A percentile compares a stretch with the other conserved stretches of the same genome.
Conservation (phyloP, 2,329 filamentous ascomycete species). For the Aspergillus melleus region DNA sequence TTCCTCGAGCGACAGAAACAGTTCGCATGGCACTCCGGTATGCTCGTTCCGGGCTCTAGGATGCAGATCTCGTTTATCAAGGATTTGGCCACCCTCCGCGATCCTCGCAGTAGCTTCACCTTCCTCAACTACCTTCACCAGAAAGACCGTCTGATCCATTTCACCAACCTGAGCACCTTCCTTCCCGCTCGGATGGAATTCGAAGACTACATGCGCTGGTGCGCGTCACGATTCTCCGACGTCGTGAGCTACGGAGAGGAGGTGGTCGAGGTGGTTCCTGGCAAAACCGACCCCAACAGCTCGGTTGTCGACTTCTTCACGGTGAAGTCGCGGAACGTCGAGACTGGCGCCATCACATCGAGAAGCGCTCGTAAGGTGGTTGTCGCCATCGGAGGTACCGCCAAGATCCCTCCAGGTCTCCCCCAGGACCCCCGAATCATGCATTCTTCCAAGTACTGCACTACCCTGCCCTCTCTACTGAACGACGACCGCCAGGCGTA, state of each 20-base stretch:
- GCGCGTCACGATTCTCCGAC: conserved; percentile 72
- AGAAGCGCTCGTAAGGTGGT: conserved; percentile 55
- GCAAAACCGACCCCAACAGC: conserved; percentile 47
- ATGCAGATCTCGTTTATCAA: conserved; percentile 99
- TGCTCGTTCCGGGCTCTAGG: conserved; percentile 87
- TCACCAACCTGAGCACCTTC: conserved; percentile 89
- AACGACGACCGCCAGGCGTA: conserved; percentile 51
- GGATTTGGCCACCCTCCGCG: conserved; percentile 84
- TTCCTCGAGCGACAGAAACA: conserved; percentile 82
- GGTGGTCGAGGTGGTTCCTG: conserved; percentile 69
- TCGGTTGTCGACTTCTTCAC: conserved; percentile 64
- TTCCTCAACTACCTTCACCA: conserved; percentile 91
- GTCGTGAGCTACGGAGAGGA: conserved; percentile 76
- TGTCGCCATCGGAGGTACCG: conserved; percentile 66
- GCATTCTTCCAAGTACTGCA: conserved; percentile 84
- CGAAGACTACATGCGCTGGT: conserved; percentile 95
- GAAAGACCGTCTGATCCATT: conserved; percentile 79
- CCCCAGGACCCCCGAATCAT: conserved; percentile 71
- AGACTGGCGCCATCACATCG: conserved; percentile 43
- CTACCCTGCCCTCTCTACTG: conserved; percentile 37
- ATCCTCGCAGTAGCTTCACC: conserved; percentile 88
- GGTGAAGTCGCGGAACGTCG: conserved; percentile 64
- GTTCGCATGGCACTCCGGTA: conserved; percentile 93
- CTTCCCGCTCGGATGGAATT: conserved; percentile 83
- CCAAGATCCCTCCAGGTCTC: conserved; percentile 69